Percentiles rank a stretch among this genome's conserved stretches.
Conservation (phyloP, 495 filamentous ascomycete species). For the Podospora tetraspora region DNA sequence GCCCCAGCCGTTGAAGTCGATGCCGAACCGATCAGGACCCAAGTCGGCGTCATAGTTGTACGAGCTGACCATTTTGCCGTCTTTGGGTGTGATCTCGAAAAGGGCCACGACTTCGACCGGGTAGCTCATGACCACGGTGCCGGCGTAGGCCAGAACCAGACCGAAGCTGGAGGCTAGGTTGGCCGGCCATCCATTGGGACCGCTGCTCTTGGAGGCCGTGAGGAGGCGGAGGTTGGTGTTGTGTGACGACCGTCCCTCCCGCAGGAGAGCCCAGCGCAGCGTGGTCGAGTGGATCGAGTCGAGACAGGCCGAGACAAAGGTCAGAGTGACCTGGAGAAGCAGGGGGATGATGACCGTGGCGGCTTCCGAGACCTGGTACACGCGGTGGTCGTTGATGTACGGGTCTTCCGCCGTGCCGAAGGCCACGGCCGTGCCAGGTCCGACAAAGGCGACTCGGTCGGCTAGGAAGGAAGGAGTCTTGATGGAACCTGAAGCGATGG, state of each 20-base stretch:
- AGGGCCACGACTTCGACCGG: neutral
- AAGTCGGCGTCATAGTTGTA: neutral
- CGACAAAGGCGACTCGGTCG: neutral
- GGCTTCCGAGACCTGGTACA: constrained; percentile 4
- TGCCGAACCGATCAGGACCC: constrained; percentile 1
- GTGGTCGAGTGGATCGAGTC: constrained; percentile 28
- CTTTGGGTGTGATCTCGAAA: neutral
- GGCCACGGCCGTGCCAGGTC: neutral
- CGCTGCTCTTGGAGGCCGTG: constrained; percentile 10
- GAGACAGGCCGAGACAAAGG: constrained; percentile 1
- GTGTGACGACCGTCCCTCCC: constrained; percentile 28
- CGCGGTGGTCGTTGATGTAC: constrained; percentile 9
- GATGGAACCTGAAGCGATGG: neutral
- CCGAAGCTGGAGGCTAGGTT: neutral
- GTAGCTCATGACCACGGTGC: neutral
- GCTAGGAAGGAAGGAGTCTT: neutral
- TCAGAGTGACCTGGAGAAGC: neutral
- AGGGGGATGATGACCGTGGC: constrained; percentile 2
- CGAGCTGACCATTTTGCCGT: neutral
- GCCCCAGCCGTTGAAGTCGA: constrained; percentile 12
- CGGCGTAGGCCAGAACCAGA: constrained; percentile 4
- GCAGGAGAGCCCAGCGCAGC: constrained; percentile 35
- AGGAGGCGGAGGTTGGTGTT: constrained; percentile 38
- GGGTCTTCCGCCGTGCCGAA: neutral
- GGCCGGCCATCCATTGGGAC: constrained; percentile 6